A percentile compares a stretch with the other conserved stretches of the same genome.
Conservation (phyloP, 176 grass and related monocot genomes). For the Leersia perrieri region DNA sequence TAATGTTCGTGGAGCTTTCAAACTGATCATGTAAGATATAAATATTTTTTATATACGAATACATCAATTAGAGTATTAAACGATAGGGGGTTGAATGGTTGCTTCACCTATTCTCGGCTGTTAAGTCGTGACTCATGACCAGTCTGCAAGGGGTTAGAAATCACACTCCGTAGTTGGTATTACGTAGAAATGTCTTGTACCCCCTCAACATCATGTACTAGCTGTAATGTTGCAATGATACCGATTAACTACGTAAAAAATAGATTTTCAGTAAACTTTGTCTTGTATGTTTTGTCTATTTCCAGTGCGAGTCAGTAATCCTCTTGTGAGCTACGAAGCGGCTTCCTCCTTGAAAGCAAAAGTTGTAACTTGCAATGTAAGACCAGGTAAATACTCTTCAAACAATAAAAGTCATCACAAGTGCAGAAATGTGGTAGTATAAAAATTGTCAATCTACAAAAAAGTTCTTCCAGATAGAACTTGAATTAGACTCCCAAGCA, state of each 20-base stretch:
- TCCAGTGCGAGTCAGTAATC: background rate
- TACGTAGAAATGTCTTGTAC: background rate
- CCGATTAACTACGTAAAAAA: background rate
- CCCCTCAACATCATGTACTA: background rate
- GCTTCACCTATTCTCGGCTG: background rate
- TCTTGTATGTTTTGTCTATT: background rate
- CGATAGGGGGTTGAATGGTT: background rate
- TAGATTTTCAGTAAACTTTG: background rate
- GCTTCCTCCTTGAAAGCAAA: conserved; percentile 13
- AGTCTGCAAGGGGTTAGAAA: background rate
- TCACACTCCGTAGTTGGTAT: conserved; percentile 11
- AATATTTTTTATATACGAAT: background rate
- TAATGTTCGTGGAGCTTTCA: background rate
- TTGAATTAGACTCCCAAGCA: background rate
- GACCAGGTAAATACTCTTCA: conserved; percentile 1
- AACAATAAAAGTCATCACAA: background rate
- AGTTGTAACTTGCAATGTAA: background rate
- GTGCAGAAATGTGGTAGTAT: background rate
- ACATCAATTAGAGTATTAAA: background rate
- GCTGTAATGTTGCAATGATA: background rate
- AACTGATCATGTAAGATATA: background rate
- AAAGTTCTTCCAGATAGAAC: background rate
- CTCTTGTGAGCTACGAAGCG: background rate
- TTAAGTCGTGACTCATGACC: background rate
- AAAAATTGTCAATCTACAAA: background rate